Evolutionary conservation across 345 rosid species (phyloP).

Genomic region (Brassica cretica): DNA sequence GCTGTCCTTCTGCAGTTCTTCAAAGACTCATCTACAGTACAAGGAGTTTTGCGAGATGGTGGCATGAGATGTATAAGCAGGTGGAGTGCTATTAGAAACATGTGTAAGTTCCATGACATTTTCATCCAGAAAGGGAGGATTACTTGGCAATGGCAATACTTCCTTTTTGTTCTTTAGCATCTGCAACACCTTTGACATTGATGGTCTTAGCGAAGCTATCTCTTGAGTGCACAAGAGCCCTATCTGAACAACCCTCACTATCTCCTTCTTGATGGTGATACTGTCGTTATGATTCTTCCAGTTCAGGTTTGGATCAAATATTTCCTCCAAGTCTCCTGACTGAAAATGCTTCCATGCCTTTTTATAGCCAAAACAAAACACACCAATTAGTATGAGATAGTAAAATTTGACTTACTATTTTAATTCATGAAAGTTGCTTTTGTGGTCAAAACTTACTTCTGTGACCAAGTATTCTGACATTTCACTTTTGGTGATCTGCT

Average conservation of each 20-base stretch:
- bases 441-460: constrained; percentile 49
- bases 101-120: constrained; percentile 73
- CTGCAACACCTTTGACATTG: constrained; percentile 73
- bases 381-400: not conserved
- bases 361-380: not conserved
- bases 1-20: not conserved
- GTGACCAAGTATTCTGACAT: constrained; percentile 65
- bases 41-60: not conserved
- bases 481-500: constrained; percentile 72
- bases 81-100: constrained; percentile 36
- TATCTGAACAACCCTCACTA: constrained; percentile 64
- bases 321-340: constrained; percentile 60
- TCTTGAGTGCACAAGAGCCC: constrained; percentile 89
- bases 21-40: not conserved
- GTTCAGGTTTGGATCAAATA: constrained; percentile 66
- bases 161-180: constrained; percentile 74
- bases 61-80: not conserved
- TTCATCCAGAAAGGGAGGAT: constrained; percentile 88
- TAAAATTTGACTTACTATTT: not conserved
- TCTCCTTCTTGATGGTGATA: constrained; percentile 52
- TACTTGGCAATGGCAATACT: constrained; percentile 61
- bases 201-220: constrained; percentile 62
- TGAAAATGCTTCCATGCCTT: constrained; percentile 79
- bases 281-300: constrained; percentile 42
- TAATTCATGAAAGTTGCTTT: not conserved